Base-by-base conservation (phyloP, 306 rosid genomes). In the Lathyrus tuberosus region DNA sequence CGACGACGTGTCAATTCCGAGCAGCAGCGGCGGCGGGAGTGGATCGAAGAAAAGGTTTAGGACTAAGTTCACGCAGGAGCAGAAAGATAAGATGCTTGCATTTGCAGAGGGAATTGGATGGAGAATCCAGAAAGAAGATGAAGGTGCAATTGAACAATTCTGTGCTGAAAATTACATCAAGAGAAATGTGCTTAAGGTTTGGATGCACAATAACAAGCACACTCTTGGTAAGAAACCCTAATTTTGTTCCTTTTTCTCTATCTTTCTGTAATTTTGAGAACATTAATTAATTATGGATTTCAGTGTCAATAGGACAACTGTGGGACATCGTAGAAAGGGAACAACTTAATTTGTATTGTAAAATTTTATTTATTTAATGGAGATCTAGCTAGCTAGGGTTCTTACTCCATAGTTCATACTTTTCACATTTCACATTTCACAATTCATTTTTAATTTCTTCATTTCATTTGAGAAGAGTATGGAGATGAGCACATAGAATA, bases 181-280 rank as follows among this genome's bases (percentile, higher is more conserved):
- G 53, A 82, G 92, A n/a, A 85, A 83, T 2, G 96, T 92, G 1
- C 83, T 89, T 33, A 92, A 92, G 91, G 95, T 89, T 42, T 92
- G 98, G 95, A 92, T 92, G 98, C 98, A 92, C 76, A 92, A 92
- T 60, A 92, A 92, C 74, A 92, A 89, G 86, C 86, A 87, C 82
- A 87, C 87, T 54, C 85, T 86, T 30, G 95, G 98, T 76, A 92
- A 87, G 92, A 89, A 89, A 83, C 87, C 92, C 90, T 87, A 85
- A 79, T 72, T 84, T 61, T 54, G 4, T 69, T 26, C 8, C 33
- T 5, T 53, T 62, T 44, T 30, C 10, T 57, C 5, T n/a, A 0
- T 28, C 24, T 66, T 75, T 52, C 33, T 4, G 20, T 44, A 57
- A 70, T 47, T 76, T 49, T 67, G 24, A 38, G 62, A 57, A 57